phyloP scores from a whole-genome alignment of 768 basidiomycete species.

The Mycena belliarum region DNA sequence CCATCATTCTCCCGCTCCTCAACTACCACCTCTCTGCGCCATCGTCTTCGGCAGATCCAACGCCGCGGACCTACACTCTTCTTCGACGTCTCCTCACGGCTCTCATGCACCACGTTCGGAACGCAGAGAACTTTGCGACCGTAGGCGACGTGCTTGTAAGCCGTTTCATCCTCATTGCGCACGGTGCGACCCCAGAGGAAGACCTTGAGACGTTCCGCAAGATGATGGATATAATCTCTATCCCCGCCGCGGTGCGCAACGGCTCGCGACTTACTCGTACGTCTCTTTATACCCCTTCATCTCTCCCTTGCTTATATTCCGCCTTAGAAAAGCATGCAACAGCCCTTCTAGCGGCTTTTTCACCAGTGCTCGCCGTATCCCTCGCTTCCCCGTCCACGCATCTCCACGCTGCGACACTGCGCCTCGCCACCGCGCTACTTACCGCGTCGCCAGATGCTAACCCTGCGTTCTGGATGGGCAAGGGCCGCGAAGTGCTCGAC shows the following conservation, averaged over 20 bases:
- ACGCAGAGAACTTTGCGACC: slow-evolving; percentile 60
- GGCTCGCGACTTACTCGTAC: slow-evolving; percentile 68
- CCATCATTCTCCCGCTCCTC: slow-evolving; percentile 61
- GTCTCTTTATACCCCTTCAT: slow-evolving; percentile 22
- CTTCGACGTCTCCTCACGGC: slow-evolving; percentile 77
- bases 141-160: slow-evolving; percentile 56
- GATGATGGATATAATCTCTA: slow-evolving; percentile 55
- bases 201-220: slow-evolving; percentile 47
- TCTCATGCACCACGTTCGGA: slow-evolving; percentile 80
- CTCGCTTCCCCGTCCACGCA: slow-evolving; percentile 14
- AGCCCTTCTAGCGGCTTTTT: slow-evolving; percentile 33
- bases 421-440: slow-evolving; percentile 40
- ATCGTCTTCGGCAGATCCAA: slow-evolving; percentile 25
- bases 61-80: slow-evolving; percentile 52
- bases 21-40: slow-evolving; percentile 48
- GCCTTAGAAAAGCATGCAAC: slow-evolving; percentile 37
- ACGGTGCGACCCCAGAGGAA: slow-evolving; percentile 20
- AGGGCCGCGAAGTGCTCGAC: slow-evolving; percentile 59
- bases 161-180: slow-evolving; percentile 32
- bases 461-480: slow-evolving; percentile 50
- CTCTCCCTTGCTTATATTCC: slow-evolving; percentile 4
- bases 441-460: slow-evolving; percentile 37
- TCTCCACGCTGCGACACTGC: slow-evolving; percentile 37
- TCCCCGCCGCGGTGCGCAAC: slow-evolving; percentile 64
- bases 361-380: slow-evolving; percentile 28